Base-by-base conservation (phyloP, 768 basidiomycete genomes). In the Trametes villosa region DNA sequence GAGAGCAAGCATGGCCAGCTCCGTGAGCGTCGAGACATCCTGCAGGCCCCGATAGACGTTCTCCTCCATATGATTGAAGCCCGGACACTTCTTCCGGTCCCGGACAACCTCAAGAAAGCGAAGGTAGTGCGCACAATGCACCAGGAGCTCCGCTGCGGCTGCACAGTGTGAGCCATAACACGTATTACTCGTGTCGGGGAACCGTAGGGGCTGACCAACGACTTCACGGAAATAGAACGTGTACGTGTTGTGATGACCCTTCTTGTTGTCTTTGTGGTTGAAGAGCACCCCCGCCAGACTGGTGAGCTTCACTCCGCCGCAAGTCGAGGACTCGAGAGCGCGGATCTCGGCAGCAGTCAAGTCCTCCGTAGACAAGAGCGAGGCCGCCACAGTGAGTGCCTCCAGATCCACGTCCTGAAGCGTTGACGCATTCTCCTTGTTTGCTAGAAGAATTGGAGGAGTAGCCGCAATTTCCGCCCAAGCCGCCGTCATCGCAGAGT, bases 141-240 rank as follows among this genome's bases (percentile, higher is more conserved):
- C 38, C 34, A 77, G 51, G 18, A 77, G 58, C 13, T 57, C 68
- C 0, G 64, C 51, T 0, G 72, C 66, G n/a, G n/a, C n/a, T n/a
- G n/a, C n/a, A n/a, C n/a, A n/a, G n/a, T n/a, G n/a, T n/a, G n/a
- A n/a, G n/a, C 72, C 68, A 61, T 70, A 79, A 0, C 69, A 68
- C 1, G 68, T 78, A 56, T 77, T 78, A 59, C 70, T 74, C 1
- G 72, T 74, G 48, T 77, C 75, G 0, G 77, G 75, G 51, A 71
- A 80, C 29, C 51, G 26, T 1, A 71, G 22, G 0, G 40, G 6
- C 20, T 64, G 59, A 4, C 74, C 76, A n/a, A 49, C n/a, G 9
- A n/a, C n/a, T 9, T 27, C 12, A n/a, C 70, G 60, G 44, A 75
- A 72, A 48, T 60, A 74, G 8, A 58, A 42, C 24, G 47, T 18